Conservation (phyloP, 2,329 filamentous ascomycete species). For the Pleomassaria siparia region DNA sequence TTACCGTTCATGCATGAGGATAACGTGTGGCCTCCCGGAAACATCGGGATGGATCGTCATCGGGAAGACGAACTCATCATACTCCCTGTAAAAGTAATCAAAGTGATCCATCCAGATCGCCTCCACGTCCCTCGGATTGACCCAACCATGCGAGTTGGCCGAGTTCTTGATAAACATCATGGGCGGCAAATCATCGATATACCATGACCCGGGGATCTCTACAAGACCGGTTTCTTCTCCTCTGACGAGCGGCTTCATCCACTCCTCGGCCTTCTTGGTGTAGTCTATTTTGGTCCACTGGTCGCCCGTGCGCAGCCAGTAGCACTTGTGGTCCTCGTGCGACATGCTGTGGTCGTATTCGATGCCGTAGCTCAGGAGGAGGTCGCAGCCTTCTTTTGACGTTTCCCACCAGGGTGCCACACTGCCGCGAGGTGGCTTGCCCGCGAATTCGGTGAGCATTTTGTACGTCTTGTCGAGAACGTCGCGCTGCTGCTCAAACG, state of each 20-base stretch:
- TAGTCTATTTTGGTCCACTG: constrained; percentile 71
- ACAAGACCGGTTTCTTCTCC: constrained; percentile 64
- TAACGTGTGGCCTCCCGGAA: constrained; percentile 66
- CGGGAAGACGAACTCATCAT: constrained; percentile 75
- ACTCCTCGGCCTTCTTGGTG: constrained; percentile 59
- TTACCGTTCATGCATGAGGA: constrained; percentile 72
- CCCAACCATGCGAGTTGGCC: constrained; percentile 65
- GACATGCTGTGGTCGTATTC: constrained; percentile 71
- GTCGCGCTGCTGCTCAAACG: constrained; percentile 71
- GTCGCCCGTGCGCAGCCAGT: constrained; percentile 65
- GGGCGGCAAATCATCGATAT: constrained; percentile 61
- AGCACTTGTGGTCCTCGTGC: constrained; percentile 66
- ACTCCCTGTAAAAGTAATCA: constrained; percentile 74
- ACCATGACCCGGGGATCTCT: constrained; percentile 68
- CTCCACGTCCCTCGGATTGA: constrained; percentile 60
- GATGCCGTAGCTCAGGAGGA: constrained; percentile 67
- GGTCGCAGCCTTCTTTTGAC: constrained; percentile 65
- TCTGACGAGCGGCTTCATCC: constrained; percentile 66
- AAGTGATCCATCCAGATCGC: constrained; percentile 69
- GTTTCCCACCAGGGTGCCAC: constrained; percentile 79
- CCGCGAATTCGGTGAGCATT: constrained; percentile 68
- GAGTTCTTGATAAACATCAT: constrained; percentile 74
- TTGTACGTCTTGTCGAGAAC: constrained; percentile 74
- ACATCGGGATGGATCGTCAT: constrained; percentile 75
- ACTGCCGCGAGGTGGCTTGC: constrained; percentile 70